Base-by-base conservation (phyloP, 495 filamentous ascomycete species). In the Lasiosphaeria miniovina region DNA sequence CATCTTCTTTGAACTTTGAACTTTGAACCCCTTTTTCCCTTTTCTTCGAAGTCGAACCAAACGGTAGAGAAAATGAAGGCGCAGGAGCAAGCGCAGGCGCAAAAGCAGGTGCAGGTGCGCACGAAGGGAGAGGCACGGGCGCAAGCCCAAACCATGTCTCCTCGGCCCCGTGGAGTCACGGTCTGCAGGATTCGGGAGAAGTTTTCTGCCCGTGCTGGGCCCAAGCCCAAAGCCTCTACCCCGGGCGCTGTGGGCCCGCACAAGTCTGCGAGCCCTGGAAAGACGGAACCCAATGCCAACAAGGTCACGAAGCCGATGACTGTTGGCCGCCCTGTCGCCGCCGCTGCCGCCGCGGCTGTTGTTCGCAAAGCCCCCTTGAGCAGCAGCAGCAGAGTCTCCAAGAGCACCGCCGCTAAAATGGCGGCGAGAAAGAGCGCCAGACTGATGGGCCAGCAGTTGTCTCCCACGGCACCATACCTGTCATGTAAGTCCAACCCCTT, bases 391-490 rank as follows among this genome's bases (percentile, higher is more conserved):
- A 24, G 24, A 24, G 24, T 24, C 24, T 24, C 24, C 24, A 24
- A 24, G 53, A 34, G 15, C 34, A 6, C n/a, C 4, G 17, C 6
- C 4, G 32, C 36, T 1, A 50, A 8, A 49, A 24, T 53, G 49
- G 36, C 32, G 34, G 9, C 6, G 31, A 17, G 14, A 49, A 35
- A n/a, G 43, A 52, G 45, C 48, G 17, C 8, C 11, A 10, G 24
- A 40, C 65, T 66, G 17, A 66, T 38, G n/a, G 32, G 12, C 48
- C 11, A 41, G 49, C 61, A 69, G 52, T 67, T 77, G 11, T 68
- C 74, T 0, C 69, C 75, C 0, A 65, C 69, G 24, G 60, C 71
- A 36, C 66, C 74, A 4, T 77, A 78, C 50, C 65, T 80, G 0
- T 78, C 76, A 7, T 80, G 76, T 78, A 65, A 71, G 75, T 68